Evolutionary conservation across 2,329 filamentous ascomycete genomes (phyloP).

Genomic region (Ophiostoma sp.): DNA sequence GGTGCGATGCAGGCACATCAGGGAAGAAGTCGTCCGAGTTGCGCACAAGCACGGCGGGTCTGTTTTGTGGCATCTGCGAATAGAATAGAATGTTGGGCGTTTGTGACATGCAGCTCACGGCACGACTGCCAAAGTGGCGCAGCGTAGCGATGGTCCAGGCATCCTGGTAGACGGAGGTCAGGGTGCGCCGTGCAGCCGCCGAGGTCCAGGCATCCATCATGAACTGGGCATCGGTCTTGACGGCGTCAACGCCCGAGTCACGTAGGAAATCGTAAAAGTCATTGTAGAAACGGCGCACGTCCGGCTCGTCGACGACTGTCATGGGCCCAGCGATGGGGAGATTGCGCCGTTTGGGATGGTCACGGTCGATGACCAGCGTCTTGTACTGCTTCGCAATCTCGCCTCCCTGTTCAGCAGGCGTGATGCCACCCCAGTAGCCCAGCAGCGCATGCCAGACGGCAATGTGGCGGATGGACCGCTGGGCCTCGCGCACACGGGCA

Average conservation of each 20-base stretch:
- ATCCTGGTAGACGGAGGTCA: constrained; percentile 74
- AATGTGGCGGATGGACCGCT: constrained; percentile 72
- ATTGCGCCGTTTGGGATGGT: constrained; percentile 43
- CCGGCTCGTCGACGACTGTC: constrained; percentile 66
- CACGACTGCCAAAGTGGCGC: constrained; percentile 68
- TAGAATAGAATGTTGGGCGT: constrained; percentile 81
- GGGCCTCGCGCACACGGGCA: constrained; percentile 59
- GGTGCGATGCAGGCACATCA: constrained; percentile 69
- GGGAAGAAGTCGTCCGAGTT: constrained; percentile 95
- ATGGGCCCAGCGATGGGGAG: constrained; percentile 58
- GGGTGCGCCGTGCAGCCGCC: constrained; percentile 61
- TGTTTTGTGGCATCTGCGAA: constrained; percentile 70
- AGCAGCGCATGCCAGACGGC: constrained; percentile 91
- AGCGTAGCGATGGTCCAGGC: constrained; percentile 76
- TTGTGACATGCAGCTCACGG: constrained; percentile 94
- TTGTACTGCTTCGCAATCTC: constrained; percentile 73
- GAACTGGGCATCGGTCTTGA: constrained; percentile 92
- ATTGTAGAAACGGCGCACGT: constrained; percentile 71
- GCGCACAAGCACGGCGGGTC: constrained; percentile 66
- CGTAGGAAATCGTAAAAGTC: constrained; percentile 86
- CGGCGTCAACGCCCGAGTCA: constrained; percentile 69
- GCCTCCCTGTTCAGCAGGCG: constrained; percentile 53
- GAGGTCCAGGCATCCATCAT: constrained; percentile 71
- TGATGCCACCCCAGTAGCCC: constrained; percentile 85
- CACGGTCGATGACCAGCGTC: constrained; percentile 55